Conservation (phyloP, 345 rosid species). For the Erysimum cheiranthoides region DNA sequence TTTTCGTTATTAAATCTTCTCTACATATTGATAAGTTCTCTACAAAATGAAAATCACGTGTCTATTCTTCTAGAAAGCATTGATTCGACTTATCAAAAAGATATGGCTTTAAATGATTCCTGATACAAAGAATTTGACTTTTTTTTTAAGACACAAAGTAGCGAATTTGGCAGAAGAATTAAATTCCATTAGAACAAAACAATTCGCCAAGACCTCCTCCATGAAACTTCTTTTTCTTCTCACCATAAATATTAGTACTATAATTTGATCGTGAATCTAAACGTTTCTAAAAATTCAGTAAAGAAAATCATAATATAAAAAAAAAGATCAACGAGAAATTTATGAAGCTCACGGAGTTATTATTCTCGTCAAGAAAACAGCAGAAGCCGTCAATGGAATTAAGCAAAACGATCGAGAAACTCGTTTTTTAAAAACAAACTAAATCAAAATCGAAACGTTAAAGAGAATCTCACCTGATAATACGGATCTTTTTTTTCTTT, state of each 20-base stretch:
- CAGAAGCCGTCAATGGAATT: neutral
- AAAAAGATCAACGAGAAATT: neutral
- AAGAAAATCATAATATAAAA: neutral
- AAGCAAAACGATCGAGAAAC: constrained; percentile 20
- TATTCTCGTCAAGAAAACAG: neutral
- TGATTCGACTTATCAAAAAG: neutral
- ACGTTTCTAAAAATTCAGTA: neutral
- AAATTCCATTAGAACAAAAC: constrained; percentile 3
- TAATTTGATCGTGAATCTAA: constrained; percentile 1
- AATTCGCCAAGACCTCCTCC: neutral
- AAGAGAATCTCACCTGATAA: constrained; percentile 40
- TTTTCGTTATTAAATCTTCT: constrained; percentile 1
- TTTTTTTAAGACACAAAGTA: neutral
- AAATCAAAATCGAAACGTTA: constrained; percentile 24
- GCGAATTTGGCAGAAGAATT: neutral
- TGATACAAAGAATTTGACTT: constrained; percentile 24
- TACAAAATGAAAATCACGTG: neutral
- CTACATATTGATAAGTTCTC: neutral
- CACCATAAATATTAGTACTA: neutral
- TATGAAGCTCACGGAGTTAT: neutral
- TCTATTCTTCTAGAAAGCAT: constrained; percentile 24
- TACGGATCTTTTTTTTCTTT: constrained; percentile 29
- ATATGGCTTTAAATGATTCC: neutral
- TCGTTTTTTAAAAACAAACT: neutral
- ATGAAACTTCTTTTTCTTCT: neutral